Evolutionary conservation across 352 stramenopile species (phyloP).

Genomic region (Phytophthora foliorum): DNA sequence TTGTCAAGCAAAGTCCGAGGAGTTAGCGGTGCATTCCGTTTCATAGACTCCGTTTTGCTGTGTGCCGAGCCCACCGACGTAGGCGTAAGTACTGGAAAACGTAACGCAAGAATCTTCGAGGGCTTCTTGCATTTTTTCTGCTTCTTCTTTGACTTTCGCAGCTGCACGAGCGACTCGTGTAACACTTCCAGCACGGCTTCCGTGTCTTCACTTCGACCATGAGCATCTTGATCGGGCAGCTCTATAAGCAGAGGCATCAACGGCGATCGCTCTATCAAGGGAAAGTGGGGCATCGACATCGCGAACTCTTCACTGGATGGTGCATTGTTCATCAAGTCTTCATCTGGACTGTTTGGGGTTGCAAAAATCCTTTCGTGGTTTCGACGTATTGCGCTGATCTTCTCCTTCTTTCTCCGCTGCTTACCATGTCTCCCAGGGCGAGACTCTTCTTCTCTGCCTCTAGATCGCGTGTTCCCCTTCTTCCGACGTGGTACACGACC

Average conservation of each 20-base stretch:
- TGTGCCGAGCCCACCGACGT: neutral
- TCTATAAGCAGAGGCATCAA: constrained; percentile 4
- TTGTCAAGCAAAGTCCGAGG: constrained; percentile 19
- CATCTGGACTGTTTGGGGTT: neutral
- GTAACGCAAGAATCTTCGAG: constrained; percentile 23
- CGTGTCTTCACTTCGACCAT: constrained; percentile 3
- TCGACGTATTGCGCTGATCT: constrained; percentile 10
- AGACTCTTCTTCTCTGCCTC: constrained; percentile 8
- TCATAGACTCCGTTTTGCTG: constrained; percentile 1
- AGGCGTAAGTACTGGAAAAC: constrained; percentile 26
- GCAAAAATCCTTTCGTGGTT: constrained; percentile 29
- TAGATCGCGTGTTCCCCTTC: neutral
- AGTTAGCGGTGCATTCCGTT: neutral
- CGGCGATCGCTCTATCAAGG: neutral
- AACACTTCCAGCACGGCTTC: constrained; percentile 13
- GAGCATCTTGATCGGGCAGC: neutral
- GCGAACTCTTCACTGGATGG: neutral
- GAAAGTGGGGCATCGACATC: neutral
- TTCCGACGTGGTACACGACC: neutral
- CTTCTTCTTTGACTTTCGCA: constrained; percentile 18
- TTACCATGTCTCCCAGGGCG: neutral
- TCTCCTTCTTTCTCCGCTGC: constrained; percentile 16
- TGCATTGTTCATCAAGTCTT: constrained; percentile 16
- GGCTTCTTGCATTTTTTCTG: constrained; percentile 21
- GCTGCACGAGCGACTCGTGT: constrained; percentile 10